Base-by-base conservation (phyloP, 345 rosid species). In the Ricinus communis region DNA sequence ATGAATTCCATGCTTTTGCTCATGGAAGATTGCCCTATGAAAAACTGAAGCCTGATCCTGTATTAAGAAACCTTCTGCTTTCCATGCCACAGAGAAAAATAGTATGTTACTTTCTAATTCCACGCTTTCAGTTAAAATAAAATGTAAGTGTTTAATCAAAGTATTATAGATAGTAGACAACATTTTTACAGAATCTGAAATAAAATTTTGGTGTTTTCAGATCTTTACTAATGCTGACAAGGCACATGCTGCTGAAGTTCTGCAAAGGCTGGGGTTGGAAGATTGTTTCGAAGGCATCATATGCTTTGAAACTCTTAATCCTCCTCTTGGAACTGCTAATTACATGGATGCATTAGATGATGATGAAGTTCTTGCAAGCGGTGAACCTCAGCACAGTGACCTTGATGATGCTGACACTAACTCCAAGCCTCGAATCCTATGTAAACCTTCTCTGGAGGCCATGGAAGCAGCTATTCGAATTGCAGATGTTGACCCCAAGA, bases 11-110 rank as follows among this genome's bases (percentile, higher is more conserved):
- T 70, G 93, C 85, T 24, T 80, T 76, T 67, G 96, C 75, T 67
- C 99, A 95, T 62, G 99, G 99, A 72, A 85, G 83, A 70, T 79
- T 95, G 21, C 97, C 99, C 0, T 92, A 95, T 10, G 88, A 92
- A 53, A 84, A 58, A 38, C 84, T 95, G 36, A 87, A 84, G 74
- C 93, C 92, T 19, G 97, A 95, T 68, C 87, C 84, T 0, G 62
- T 87, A 36, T 78, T 92, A 7, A 89, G 96, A 70, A 89, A 87
- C 79, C 90, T 95, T 58, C 88, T 95, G 0, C 87, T 89, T 66
- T 87, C 99, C 66, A 82, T 87, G 87, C 96, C 91, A 24, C 93
- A 85, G 69, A 86, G 85, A 62, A 95, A 91, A 86, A 85, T 91
- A 21, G 97, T 91, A 87, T 8, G 90, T 73, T 9, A 22, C 64